These are phyloP conservation scores for Cotoneaster glaucophyllus DNA, from an alignment of 306 rosid species.

Conservation along the genomic window DNA sequence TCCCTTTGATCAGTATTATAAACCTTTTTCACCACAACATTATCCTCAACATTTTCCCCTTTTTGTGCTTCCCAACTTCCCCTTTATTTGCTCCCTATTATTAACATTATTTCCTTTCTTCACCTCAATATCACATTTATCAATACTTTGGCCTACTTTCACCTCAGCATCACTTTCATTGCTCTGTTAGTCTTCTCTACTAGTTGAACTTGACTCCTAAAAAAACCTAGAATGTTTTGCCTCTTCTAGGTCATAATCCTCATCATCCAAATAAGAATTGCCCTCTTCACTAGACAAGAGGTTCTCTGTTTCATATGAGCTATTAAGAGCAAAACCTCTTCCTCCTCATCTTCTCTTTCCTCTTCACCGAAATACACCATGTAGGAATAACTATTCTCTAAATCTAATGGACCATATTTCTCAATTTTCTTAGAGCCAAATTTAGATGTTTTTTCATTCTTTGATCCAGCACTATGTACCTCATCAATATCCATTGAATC, in stretches of 20 bases:
- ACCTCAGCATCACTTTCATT: too few relatives aligned
- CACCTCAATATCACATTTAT: too few relatives aligned
- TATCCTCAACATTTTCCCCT: too few relatives aligned
- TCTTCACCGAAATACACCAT: background rate
- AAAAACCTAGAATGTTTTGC: background rate
- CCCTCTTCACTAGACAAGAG: conserved; percentile 2
- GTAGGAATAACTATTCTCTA: conserved; percentile 2
- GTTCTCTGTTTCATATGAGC: background rate
- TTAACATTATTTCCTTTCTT: too few relatives aligned
- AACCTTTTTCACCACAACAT: too few relatives aligned
- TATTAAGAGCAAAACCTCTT: too few relatives aligned
- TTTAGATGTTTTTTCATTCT: background rate
- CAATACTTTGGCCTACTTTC: too few relatives aligned
- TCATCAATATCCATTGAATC: background rate
- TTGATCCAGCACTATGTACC: background rate
- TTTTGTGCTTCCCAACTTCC: too few relatives aligned
- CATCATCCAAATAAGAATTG: background rate
- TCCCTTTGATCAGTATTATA: background rate
- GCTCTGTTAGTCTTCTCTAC: background rate
- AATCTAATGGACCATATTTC: background rate
- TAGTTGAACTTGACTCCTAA: background rate
- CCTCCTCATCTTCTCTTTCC: background rate
- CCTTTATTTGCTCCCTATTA: too few relatives aligned
- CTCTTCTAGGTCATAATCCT: background rate
- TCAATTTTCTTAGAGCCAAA: background rate